Evolutionary conservation across 129 eudicot species (phyloP).

Genomic region (Pulicaria dysenterica): DNA sequence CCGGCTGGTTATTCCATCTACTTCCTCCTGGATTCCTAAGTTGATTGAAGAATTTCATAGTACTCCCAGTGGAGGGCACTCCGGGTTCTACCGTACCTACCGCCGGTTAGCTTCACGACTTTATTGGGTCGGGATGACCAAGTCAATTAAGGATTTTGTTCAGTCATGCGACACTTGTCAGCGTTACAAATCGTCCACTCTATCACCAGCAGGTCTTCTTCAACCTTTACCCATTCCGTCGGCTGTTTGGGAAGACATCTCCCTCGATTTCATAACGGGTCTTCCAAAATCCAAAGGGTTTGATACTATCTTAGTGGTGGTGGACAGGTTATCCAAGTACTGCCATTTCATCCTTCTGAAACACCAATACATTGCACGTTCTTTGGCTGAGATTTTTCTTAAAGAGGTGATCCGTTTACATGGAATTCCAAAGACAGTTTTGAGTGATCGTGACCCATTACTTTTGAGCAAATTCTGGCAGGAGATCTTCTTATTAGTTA

Average conservation of each 20-base stretch:
- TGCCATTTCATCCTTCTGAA: not conserved
- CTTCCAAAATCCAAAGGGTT: not conserved
- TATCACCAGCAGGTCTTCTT: not conserved
- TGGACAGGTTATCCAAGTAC: not conserved
- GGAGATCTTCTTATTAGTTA: not conserved
- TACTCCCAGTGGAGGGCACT: not conserved
- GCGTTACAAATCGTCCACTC: not conserved
- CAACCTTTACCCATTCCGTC: not conserved
- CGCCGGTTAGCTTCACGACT: not conserved
- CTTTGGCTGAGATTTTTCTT: not conserved
- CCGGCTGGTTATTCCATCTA: too few relatives aligned
- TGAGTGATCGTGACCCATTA: not conserved
- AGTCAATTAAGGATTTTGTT: not conserved
- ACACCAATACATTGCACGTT: not conserved
- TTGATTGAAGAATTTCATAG: too few relatives aligned
- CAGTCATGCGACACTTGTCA: not conserved
- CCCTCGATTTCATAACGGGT: not conserved
- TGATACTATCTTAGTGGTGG: not conserved
- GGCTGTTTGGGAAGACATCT: not conserved
- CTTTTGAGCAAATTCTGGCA: not conserved
- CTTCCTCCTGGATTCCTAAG: not conserved
- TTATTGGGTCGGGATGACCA: not conserved
- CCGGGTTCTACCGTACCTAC: not conserved
- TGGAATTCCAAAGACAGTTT: not conserved
- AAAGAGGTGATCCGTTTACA: not conserved